Base-by-base conservation (phyloP, 2,329 filamentous ascomycete species). In the Penicillium brasilianum region DNA sequence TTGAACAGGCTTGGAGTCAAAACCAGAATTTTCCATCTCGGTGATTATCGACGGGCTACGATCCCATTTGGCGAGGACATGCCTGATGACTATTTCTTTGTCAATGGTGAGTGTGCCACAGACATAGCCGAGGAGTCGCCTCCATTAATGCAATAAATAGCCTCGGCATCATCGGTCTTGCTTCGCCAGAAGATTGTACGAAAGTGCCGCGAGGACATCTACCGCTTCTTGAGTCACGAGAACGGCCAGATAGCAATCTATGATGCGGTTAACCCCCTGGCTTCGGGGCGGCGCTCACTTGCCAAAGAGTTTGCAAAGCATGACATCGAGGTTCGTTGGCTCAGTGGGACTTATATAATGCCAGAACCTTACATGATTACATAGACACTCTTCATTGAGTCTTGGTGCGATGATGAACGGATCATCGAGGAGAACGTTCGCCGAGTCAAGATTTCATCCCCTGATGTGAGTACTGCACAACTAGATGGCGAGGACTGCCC, bases 161-260 rank as follows among this genome's bases (percentile, higher is more conserved):
- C 96, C 30, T 95, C 93, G 28, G 92, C 94, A 4, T 87, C 91
- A 13, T 96, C 95, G 1, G 91, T 98, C n/a, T 87, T 98, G 67
- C 82, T 99, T 53, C 88, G 95, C 36, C 95, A 98, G 77, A 97
- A 97, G 82, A 99, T 99, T 56, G 83, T 99, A 20, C 97, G 97
- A 80, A 96, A 96, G 76, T 99, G 95, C 70, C 88, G 95, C 61
- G 93, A 98, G 74, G 95, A 99, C 72, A 97, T 99, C 59, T 97
- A 97, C 73, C 89, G 90, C 58, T 99, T 97, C 83, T 82, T 99
- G 48, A 96, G 98, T 72, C 91, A 97, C 69, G 95, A 98, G 73
- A 98, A 98, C 70, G 95, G 95, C 13, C 95, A 99, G 74, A 94
- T 99, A 58, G 95, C 95, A 58, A 98, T 99, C 62, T 99, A 98